Evolutionary conservation across 2,329 filamentous ascomycete species (phyloP), one percentile per base, ranked within the genome.

Genomic region (Aspergillus terreus): DNA sequence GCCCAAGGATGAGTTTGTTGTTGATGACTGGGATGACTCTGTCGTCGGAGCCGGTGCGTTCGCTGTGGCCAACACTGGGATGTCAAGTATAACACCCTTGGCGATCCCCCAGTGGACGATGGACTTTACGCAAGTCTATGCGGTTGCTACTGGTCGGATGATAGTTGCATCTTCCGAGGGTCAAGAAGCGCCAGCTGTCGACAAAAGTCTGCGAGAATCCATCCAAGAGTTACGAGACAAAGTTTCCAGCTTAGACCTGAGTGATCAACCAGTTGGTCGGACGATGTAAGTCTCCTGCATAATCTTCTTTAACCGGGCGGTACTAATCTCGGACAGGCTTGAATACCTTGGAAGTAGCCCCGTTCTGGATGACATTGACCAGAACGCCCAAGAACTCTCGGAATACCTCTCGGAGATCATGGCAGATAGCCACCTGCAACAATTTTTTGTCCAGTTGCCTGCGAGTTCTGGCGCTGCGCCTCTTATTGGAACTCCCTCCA

Each of bases 11-110:
- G 58, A 70, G 45, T 73, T 73, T 46, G 52, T 73, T n/a, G 67
- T 72, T 17, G 64, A 72, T 53, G 71, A 73, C 51, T 64, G 58
- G 64, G 65, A 71, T 49, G 68, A 68, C 50, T 63, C 63, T 21
- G 53, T 55, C 21, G 40, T 49, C 17, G 42, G 50, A 4, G 43
- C 27, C 35, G 56, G 40, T 27, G 27, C 53, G 36, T 46, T 52
- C 10, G 44, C 46, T 3, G 36, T 45, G 25, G 48, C 38, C 50
- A 48, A 53, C 44, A 45, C 45, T 9, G 53, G 54, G 10, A 50
- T 53, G 14, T 50, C 46, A 6, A 54, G 50, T n/a, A 41, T 51
- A 19, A 41, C 50, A 35, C 44, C 54, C 17, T 53, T 50, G 7
- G 49, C 55, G 32, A 58, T 61, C 50, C 51, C 60, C 6, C 56